Evolutionary conservation across 1,284 basidiomycete species (phyloP).

Genomic region (Amylostereum chailletii): DNA sequence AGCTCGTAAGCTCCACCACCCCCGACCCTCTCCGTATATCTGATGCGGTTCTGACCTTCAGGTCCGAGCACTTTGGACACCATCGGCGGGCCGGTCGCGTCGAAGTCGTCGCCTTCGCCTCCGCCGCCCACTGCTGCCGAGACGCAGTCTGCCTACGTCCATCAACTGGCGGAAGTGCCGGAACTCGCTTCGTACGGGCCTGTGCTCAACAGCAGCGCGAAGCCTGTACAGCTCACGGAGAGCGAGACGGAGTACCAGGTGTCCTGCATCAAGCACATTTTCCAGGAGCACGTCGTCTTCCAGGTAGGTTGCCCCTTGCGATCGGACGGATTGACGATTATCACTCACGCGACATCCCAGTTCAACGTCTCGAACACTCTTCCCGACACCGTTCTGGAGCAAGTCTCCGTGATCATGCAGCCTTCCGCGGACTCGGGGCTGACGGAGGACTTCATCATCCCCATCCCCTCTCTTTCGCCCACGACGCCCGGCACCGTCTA

Average conservation of each 20-base stretch:
- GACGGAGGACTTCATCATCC: conserved; percentile 94
- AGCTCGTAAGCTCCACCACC: conserved; percentile 49
- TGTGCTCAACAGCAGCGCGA: conserved; percentile 81
- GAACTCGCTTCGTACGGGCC: conserved; percentile 84
- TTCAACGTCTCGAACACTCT: conserved; percentile 99
- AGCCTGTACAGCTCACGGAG: conserved; percentile 85
- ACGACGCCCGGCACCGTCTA: conserved; percentile 76
- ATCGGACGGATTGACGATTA: conserved; percentile 1
- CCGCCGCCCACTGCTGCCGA: conserved; percentile 72
- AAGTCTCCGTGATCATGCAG: conserved; percentile 92
- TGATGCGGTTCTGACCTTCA: conserved; percentile 20
- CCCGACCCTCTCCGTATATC: neutral
- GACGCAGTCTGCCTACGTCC: conserved; percentile 78
- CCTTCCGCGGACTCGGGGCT: conserved; percentile 70
- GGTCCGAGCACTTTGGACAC: conserved; percentile 81
- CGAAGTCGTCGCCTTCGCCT: conserved; percentile 53
- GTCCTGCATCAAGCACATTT: conserved; percentile 93
- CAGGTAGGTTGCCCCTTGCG: conserved; percentile 46
- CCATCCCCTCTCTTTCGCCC: conserved; percentile 62
- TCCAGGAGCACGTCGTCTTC: conserved; percentile 94
- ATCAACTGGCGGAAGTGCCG: conserved; percentile 81
- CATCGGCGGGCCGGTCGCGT: conserved; percentile 60
- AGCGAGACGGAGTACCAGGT: conserved; percentile 98
- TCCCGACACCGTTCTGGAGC: conserved; percentile 93
- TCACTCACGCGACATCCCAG: conserved; percentile 28